Evolutionary conservation across 2,329 filamentous ascomycete species (phyloP).

Genomic region (Alternaria angustiovoidea): DNA sequence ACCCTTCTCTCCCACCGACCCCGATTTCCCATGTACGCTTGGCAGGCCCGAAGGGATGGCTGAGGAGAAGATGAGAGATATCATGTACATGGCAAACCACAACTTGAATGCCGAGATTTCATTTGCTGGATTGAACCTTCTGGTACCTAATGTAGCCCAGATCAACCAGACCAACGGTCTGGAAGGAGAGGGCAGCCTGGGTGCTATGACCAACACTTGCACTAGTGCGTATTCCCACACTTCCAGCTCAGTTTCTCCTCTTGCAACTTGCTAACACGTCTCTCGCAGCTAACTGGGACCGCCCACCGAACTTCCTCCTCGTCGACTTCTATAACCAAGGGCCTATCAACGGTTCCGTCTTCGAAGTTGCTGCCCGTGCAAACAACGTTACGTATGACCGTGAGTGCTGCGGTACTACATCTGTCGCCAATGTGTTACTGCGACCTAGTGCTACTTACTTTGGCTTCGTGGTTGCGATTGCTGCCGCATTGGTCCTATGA

Average conservation of each 20-base stretch:
- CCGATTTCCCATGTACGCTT: slow-evolving; percentile 77
- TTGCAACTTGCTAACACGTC: neutral
- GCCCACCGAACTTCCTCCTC: slow-evolving; percentile 53
- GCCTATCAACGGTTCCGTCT: slow-evolving; percentile 48
- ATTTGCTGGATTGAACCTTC: slow-evolving; percentile 35
- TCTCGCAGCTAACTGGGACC: slow-evolving; percentile 41
- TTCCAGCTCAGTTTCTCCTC: neutral
- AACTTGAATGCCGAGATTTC: slow-evolving; percentile 81
- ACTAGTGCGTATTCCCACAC: slow-evolving; percentile 37
- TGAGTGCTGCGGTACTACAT: slow-evolving; percentile 62
- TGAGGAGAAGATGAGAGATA: slow-evolving; percentile 59
- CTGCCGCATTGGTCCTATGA: slow-evolving; percentile 30
- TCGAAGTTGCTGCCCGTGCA: slow-evolving; percentile 55
- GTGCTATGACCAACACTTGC: slow-evolving; percentile 44
- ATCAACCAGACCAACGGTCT: slow-evolving; percentile 48
- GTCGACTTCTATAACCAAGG: slow-evolving; percentile 54
- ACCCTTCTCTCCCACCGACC: slow-evolving; percentile 76
- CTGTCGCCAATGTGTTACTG: slow-evolving; percentile 17
- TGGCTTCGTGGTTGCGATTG: slow-evolving; percentile 27
- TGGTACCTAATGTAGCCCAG: slow-evolving; percentile 49
- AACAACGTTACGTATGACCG: slow-evolving; percentile 77
- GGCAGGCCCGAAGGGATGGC: slow-evolving; percentile 77
- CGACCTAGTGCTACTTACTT: slow-evolving; percentile 27
- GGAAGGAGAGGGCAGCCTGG: slow-evolving; percentile 45
- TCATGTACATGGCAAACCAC: slow-evolving; percentile 88